Evolutionary conservation across 2,329 filamentous ascomycete species (phyloP).

Genomic region (Fusarium sp.): DNA sequence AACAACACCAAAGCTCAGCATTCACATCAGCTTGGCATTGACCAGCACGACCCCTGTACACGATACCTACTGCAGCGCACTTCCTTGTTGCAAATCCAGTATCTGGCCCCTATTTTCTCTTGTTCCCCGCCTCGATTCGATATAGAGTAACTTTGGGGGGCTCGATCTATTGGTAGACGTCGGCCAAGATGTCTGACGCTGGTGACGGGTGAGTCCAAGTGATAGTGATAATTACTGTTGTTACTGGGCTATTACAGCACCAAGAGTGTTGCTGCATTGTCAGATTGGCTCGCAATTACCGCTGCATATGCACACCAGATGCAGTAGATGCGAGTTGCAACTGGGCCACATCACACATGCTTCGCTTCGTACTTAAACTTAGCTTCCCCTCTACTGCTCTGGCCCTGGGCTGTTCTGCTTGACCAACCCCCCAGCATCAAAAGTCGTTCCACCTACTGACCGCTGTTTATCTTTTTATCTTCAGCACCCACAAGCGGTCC

Average conservation of each 20-base stretch:
- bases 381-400: conserved; percentile 22
- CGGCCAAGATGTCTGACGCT: conserved; percentile 43
- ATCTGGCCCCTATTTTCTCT: conserved; percentile 33
- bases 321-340: conserved; percentile 22
- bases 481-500: conserved; percentile 62
- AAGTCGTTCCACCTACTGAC: conserved; percentile 48
- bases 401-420: conserved; percentile 20
- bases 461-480: conserved; percentile 44
- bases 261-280: background rate
- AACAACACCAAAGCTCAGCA: conserved; percentile 13
- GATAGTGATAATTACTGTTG: background rate
- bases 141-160: background rate
- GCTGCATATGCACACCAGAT: conserved; percentile 25
- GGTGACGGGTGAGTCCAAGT: conserved; percentile 42
- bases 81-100: conserved; percentile 30
- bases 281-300: conserved; percentile 23
- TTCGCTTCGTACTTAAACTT: conserved; percentile 34
- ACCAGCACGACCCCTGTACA: conserved; percentile 15
- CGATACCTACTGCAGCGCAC: conserved; percentile 9
- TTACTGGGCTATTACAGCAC: background rate
- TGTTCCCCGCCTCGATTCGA: conserved; percentile 28
- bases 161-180: conserved; percentile 19
- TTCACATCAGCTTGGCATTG: conserved; percentile 24
- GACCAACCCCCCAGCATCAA: conserved; percentile 33
- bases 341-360: conserved; percentile 37